Conservation (phyloP, 1,139 yeast species). For the Geotrichum siamense region DNA sequence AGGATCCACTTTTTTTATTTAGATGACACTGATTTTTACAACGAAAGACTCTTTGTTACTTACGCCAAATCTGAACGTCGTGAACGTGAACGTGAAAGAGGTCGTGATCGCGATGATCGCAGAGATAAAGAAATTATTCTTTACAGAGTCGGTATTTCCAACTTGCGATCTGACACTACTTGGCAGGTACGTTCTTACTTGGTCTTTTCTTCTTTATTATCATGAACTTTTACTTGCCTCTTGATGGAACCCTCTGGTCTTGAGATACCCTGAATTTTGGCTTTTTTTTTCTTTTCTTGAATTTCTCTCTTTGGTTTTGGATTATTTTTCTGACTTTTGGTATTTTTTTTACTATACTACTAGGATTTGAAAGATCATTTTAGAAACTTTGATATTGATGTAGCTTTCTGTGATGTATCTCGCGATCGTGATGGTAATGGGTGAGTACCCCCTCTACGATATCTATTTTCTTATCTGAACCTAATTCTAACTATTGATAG, state of each 20-base stretch:
- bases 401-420: conserved; percentile 33
- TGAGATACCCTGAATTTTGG: conserved; percentile 20
- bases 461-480: too few relatives aligned
- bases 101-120: conserved; percentile 19
- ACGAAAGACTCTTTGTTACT: conserved; percentile 30
- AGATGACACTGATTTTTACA: conserved; percentile 29
- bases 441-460: too few relatives aligned
- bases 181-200: conserved; percentile 28
- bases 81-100: conserved; percentile 19
- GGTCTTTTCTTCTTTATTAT: conserved; percentile 1
- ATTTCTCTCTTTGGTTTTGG: conserved; percentile 1
- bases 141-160: conserved; percentile 25
- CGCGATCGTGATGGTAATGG: conserved; percentile 32
- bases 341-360: conserved; percentile 5
- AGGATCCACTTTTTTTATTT: conserved; percentile 11
- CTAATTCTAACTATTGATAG: conserved; percentile 16
- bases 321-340: conserved; percentile 1
- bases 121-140: conserved; percentile 21
- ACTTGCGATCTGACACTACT: conserved; percentile 25
- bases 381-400: conserved; percentile 32
- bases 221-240: too few relatives aligned
- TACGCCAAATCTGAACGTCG: conserved; percentile 28
- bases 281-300: conserved; percentile 4
- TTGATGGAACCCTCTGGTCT: too few relatives aligned
- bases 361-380: conserved; percentile 35